Evolutionary conservation across 495 filamentous ascomycete genomes (phyloP).

Genomic region (Staphylotrichum longicolle): DNA sequence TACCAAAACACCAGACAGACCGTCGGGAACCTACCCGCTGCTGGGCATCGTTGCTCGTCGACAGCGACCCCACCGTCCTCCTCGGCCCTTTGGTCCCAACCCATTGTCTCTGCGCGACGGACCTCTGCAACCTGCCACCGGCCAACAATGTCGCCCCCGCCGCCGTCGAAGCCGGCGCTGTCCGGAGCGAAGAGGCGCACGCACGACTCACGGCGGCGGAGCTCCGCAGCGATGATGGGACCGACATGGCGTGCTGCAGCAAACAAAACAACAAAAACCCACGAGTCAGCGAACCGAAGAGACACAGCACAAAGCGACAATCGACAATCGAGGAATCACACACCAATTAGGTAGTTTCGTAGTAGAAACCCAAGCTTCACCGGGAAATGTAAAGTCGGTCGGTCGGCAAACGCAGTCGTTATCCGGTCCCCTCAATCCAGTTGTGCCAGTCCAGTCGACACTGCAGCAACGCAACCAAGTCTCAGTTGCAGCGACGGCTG

Average conservation of each 20-base stretch:
- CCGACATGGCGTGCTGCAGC: constrained; percentile 24
- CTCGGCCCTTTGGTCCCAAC: neutral
- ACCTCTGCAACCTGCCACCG: neutral
- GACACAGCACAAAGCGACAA: too few relatives aligned
- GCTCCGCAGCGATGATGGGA: constrained; percentile 21
- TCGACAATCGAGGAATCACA: too few relatives aligned
- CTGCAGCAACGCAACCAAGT: too few relatives aligned
- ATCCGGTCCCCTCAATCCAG: too few relatives aligned
- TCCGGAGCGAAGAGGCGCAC: constrained; percentile 13
- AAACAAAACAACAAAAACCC: too few relatives aligned
- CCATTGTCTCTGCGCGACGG: constrained; percentile 1
- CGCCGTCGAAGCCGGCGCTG: constrained; percentile 9
- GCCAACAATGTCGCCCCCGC: too few relatives aligned
- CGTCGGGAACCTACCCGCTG: constrained; percentile 52
- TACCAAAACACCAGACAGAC: neutral
- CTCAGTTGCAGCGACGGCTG: too few relatives aligned
- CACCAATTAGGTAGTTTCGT: too few relatives aligned
- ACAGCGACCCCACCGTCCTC: constrained; percentile 44
- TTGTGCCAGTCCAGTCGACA: too few relatives aligned
- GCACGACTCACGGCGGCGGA: constrained; percentile 23
- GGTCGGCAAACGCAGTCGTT: neutral
- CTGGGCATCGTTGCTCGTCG: constrained; percentile 56
- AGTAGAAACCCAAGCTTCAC: too few relatives aligned
- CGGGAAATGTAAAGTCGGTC: neutral
- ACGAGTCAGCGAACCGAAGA: too few relatives aligned